These are phyloP conservation scores for Arabidopsis arenosa DNA, from an alignment of 345 rosid genomes.

Conservation along the genomic window DNA sequence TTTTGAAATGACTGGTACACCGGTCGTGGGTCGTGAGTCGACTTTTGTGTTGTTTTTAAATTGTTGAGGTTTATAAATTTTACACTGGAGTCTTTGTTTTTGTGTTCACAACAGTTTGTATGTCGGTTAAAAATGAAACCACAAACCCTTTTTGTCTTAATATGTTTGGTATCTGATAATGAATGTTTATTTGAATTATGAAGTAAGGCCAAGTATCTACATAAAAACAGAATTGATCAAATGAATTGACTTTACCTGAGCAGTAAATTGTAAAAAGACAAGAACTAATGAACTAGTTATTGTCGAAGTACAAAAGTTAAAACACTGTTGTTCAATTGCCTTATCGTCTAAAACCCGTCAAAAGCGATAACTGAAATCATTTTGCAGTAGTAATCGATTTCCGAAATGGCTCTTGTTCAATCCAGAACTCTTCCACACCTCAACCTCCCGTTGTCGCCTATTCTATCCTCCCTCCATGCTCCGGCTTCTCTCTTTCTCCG, in stretches of 20 bases:
- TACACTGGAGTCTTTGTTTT: not conserved
- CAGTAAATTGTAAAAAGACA: not conserved
- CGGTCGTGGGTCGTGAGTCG: slow-evolving; percentile 19
- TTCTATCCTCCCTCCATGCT: slow-evolving; percentile 44
- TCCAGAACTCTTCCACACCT: slow-evolving; percentile 32
- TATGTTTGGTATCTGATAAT: not conserved
- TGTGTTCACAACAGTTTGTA: slow-evolving; percentile 34
- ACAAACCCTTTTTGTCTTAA: slow-evolving; percentile 13
- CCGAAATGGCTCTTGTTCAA: slow-evolving; percentile 66
- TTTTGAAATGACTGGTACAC: not conserved
- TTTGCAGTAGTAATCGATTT: not conserved
- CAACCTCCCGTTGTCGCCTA: slow-evolving; percentile 33
- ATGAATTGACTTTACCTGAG: not conserved
- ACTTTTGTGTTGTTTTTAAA: slow-evolving; percentile 20
- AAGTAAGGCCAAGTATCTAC: not conserved
- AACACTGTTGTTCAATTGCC: not conserved
- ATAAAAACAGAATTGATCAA: not conserved
- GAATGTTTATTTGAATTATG: not conserved
- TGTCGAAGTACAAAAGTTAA: not conserved
- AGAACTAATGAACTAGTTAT: not conserved
- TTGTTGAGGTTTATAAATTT: slow-evolving; percentile 16
- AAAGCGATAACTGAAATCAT: slow-evolving; percentile 8
- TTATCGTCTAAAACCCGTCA: slow-evolving; percentile 36
- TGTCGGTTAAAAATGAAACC: slow-evolving; percentile 20
- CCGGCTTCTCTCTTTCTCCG: slow-evolving; percentile 38